These are phyloP conservation scores for Pseudogymnoascus sp. DNA, from an alignment of 2,329 filamentous ascomycete species.

Conservation along the genomic window DNA sequence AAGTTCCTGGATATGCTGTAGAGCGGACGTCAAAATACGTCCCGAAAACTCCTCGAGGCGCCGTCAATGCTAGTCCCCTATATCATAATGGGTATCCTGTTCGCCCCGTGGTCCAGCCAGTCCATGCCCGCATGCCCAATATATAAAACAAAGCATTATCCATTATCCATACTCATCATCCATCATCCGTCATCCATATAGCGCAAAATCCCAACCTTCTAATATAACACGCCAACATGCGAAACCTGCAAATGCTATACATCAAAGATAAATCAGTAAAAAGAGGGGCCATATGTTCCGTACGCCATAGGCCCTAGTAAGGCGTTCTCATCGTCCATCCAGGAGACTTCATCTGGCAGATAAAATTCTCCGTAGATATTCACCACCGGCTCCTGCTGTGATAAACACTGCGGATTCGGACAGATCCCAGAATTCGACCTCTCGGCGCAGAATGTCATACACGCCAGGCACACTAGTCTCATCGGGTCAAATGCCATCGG, in stretches of 20 bases:
- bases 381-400: not conserved
- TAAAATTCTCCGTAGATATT: not conserved
- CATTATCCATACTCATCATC: not conserved
- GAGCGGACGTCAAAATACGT: not conserved
- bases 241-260: not conserved
- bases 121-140: not conserved
- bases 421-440: not conserved
- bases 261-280: not conserved
- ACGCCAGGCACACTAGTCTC: not conserved
- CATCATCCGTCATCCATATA: not conserved
- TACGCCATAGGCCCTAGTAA: not conserved
- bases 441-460: not conserved
- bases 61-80: constrained; percentile 4
- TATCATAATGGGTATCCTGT: constrained; percentile 1
- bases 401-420: not conserved
- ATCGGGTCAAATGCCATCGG: not conserved
- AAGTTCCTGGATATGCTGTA: not conserved
- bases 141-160: not conserved
- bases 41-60: not conserved
- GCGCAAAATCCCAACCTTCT: not conserved
- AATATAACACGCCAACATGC: not conserved
- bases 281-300: not conserved
- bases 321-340: not conserved
- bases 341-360: not conserved
- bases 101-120: constrained; percentile 2